A percentile compares a stretch with the other conserved stretches of the same genome.
These are phyloP conservation scores for Lentithecium fluviatile DNA, from an alignment of 495 filamentous ascomycete species.

Conservation along the genomic window DNA sequence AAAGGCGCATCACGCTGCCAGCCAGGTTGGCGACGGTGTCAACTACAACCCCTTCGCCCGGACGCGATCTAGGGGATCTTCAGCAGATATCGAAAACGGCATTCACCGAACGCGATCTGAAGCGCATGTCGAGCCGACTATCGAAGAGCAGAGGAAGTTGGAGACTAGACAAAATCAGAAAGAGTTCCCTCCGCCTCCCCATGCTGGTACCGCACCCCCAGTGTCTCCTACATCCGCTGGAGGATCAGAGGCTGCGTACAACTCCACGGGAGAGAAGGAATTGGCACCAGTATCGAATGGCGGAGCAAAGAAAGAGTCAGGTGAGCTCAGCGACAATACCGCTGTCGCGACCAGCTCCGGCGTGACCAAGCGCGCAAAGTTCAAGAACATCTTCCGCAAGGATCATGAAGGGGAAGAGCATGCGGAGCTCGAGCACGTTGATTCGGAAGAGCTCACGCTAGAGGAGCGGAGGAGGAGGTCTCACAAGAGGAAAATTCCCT, in stretches of 20 bases:
- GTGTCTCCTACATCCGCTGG: constrained; percentile 2
- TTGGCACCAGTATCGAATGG: not conserved
- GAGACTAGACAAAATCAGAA: constrained; percentile 19
- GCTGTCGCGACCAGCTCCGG: constrained; percentile 4
- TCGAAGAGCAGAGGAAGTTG: constrained; percentile 12
- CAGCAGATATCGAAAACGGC: constrained; percentile 13
- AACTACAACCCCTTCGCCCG: constrained; percentile 36
- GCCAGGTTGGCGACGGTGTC: constrained; percentile 4
- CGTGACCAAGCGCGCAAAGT: constrained; percentile 14
- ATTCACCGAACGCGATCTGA: constrained; percentile 9
- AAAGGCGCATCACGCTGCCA: constrained; percentile 29
- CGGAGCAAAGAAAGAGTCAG: constrained; percentile 18
- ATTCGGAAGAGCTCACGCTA: constrained; percentile 10
- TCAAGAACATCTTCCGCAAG: constrained; percentile 29
- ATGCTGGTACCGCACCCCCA: constrained; percentile 25
- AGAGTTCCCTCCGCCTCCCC: constrained; percentile 27
- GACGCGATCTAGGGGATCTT: constrained; percentile 7
- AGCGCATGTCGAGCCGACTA: constrained; percentile 3
- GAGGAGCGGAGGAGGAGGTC: constrained; percentile 22
- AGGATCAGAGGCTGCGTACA: not conserved
- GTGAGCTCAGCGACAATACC: constrained; percentile 18
- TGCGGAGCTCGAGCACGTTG: constrained; percentile 4
- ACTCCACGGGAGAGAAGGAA: not conserved
- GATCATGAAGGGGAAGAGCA: constrained; percentile 4
- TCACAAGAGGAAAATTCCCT: constrained; percentile 26